These are phyloP conservation scores for Carpinus fangiana DNA, from an alignment of 306 rosid species.

Conservation along the genomic window DNA sequence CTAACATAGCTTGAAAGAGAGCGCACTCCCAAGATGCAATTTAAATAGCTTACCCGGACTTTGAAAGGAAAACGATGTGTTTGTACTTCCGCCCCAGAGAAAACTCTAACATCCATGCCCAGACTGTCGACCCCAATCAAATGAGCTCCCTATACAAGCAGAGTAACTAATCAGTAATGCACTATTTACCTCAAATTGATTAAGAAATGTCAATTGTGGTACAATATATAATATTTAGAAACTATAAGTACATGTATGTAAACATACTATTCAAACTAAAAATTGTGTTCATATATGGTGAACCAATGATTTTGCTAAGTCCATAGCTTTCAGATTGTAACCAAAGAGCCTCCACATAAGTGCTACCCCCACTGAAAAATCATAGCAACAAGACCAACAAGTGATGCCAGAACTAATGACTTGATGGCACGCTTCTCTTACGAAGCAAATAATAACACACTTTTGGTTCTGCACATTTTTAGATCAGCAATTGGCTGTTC, in stretches of 20 bases:
- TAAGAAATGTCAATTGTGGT: not conserved
- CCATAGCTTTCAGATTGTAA: no score
- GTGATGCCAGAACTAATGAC: not conserved
- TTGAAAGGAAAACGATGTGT: slow-evolving; percentile 90
- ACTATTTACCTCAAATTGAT: slow-evolving; percentile 13
- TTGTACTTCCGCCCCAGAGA: slow-evolving; percentile 64
- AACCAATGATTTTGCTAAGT: not conserved
- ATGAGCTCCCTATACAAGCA: slow-evolving; percentile 73
- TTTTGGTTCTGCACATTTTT: not conserved
- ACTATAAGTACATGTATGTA: not conserved
- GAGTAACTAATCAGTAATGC: slow-evolving; percentile 16
- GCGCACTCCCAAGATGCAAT: slow-evolving; percentile 15
- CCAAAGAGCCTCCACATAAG: not conserved
- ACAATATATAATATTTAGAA: not conserved
- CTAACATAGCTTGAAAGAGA: slow-evolving; percentile 14
- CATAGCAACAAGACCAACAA: not conserved
- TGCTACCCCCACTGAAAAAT: not conserved
- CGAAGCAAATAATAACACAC: not conserved
- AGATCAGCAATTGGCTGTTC: not conserved
- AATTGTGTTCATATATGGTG: not conserved
- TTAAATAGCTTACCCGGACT: slow-evolving; percentile 59
- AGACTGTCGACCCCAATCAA: slow-evolving; percentile 89
- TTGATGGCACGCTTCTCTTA: not conserved
- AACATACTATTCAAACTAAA: not conserved
- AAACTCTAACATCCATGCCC: slow-evolving; percentile 85